phyloP scores from a whole-genome alignment of 257 asterid species.

The Lantana camara region DNA sequence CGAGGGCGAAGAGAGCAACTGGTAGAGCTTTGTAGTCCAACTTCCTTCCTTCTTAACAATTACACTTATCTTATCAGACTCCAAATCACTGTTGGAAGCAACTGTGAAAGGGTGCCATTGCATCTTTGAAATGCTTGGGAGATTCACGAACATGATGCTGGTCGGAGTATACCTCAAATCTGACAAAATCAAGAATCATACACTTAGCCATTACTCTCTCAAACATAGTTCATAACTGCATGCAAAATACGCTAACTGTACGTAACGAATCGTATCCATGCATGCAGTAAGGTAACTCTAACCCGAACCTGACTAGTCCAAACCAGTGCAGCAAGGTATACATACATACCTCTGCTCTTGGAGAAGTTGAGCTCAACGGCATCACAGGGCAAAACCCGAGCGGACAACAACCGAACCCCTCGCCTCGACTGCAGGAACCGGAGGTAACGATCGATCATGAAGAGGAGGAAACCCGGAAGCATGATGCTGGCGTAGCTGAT shows the following conservation, averaged over 20 bases:
- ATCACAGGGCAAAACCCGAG: conserved; percentile 61
- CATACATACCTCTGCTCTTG: conserved; percentile 50
- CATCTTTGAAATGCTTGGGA: conserved; percentile 72
- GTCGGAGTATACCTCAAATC: conserved; percentile 70
- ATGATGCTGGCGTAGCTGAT: conserved; percentile 46
- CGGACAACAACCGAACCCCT: conserved; percentile 58
- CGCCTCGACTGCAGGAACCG: conserved; percentile 74
- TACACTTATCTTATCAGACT: conserved; percentile 67
- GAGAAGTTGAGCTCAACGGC: conserved; percentile 77
- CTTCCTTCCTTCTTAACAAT: conserved; percentile 72
- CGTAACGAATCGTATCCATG: too few relatives aligned
- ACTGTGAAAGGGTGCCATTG: conserved; percentile 97
- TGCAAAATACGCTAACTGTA: too few relatives aligned
- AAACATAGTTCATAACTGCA: too few relatives aligned
- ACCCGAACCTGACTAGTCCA: too few relatives aligned
- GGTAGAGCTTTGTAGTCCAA: conserved; percentile 73
- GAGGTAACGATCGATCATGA: conserved; percentile 69
- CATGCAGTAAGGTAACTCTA: too few relatives aligned
- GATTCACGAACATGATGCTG: conserved; percentile 71
- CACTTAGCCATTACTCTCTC: too few relatives aligned
- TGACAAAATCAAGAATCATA: conserved; percentile 21
- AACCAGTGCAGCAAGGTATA: too few relatives aligned
- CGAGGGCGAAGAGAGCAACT: conserved; percentile 62
- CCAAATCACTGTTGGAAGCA: conserved; percentile 69
- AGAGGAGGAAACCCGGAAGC: conserved; percentile 91